Percentiles rank a stretch among this genome's conserved stretches.
These are phyloP conservation scores for Gymnopus androsaceus DNA, from an alignment of 1,284 basidiomycete species.

Conservation along the genomic window DNA sequence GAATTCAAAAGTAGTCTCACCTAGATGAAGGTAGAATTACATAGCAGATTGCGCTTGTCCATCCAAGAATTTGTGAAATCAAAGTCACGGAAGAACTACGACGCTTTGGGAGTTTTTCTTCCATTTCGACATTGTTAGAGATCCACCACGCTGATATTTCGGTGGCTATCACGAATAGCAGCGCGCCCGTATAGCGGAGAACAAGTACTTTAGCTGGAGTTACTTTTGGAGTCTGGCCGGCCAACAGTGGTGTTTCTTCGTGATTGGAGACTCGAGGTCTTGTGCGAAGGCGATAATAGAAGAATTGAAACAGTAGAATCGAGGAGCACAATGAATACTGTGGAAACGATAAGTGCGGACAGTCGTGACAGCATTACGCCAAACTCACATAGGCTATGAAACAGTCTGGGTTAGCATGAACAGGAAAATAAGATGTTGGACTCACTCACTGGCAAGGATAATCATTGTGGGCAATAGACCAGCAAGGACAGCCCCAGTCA, in stretches of 20 bases:
- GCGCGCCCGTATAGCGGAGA: slow-evolving; percentile 61
- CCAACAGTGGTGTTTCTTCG: slow-evolving; percentile 28
- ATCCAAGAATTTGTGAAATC: slow-evolving; percentile 84
- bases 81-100: slow-evolving; percentile 60
- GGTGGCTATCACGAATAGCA: slow-evolving; percentile 67
- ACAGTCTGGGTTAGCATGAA: too few species aligned
- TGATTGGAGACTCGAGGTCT: slow-evolving; percentile 31
- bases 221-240: slow-evolving; percentile 20
- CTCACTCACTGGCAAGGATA: slow-evolving; percentile 84
- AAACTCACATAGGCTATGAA: too few species aligned
- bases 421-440: slow-evolving; percentile 21
- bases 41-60: slow-evolving; percentile 80
- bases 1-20: too few species aligned
- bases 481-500: slow-evolving; percentile 75
- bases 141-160: slow-evolving; percentile 74
- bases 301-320: slow-evolving; percentile 82
- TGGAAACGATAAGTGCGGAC: slow-evolving; percentile 6
- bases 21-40: slow-evolving; percentile 44
- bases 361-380: too few species aligned
- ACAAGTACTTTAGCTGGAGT: slow-evolving; percentile 38
- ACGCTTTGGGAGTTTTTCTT: slow-evolving; percentile 31
- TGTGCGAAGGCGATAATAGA: slow-evolving; percentile 79
- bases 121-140: slow-evolving; percentile 38
- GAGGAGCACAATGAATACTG: slow-evolving; percentile 90
- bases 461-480: slow-evolving; percentile 85